Evolutionary conservation across 495 filamentous ascomycete species (phyloP).

Genomic region (Apodospora peruviana): DNA sequence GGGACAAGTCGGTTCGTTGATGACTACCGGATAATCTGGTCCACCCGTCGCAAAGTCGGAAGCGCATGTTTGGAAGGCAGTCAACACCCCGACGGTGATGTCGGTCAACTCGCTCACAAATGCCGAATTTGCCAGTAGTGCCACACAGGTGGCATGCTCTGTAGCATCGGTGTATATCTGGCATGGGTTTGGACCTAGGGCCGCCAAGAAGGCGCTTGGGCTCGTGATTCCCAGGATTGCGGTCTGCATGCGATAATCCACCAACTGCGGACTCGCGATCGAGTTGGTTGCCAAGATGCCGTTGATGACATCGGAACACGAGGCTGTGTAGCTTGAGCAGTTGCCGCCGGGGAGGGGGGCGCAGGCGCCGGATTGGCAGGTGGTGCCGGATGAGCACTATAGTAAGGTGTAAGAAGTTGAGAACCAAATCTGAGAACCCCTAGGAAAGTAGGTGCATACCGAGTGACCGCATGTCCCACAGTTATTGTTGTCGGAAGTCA

Average conservation of each 20-base stretch:
- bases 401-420: not conserved
- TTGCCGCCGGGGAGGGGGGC: not conserved
- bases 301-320: not conserved
- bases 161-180: not conserved
- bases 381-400: not conserved
- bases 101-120: not conserved
- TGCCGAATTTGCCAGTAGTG: not conserved
- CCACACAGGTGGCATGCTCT: not conserved
- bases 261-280: not conserved
- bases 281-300: not conserved
- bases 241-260: not conserved
- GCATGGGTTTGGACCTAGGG: not conserved
- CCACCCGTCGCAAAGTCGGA: not conserved
- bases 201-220: not conserved
- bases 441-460: not conserved
- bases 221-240: not conserved
- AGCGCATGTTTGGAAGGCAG: not conserved
- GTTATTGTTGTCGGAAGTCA: not conserved
- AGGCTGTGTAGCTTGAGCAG: not conserved
- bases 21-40: not conserved
- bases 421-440: not conserved
- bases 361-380: not conserved
- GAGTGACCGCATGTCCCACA: not conserved
- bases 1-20: not conserved
- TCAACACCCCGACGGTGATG: not conserved